Evolutionary conservation across 2,329 filamentous ascomycete genomes (phyloP), one percentile per base, ranked within the genome.

Genomic region (Claviceps sp.): DNA sequence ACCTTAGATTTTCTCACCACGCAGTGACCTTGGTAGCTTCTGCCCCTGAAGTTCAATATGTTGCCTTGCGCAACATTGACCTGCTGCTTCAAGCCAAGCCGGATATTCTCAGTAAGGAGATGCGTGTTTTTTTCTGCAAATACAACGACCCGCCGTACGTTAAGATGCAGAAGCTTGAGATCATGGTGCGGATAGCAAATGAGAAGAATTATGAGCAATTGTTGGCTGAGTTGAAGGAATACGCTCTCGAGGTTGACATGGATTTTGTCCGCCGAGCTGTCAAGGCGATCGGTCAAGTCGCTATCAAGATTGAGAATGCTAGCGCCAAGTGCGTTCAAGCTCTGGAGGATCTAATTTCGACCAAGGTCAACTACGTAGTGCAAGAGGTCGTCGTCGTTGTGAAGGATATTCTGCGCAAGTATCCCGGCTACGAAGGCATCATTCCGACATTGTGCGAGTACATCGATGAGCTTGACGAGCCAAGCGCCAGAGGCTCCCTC

Each of bases 91-190:
- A 98, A 68, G 93, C 94, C 60, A 91, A 96, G 67, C 89, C 93
- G 11, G 90, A 95, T 59, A 96, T 98, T 52, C 77, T 98, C 9
- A 95, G 88, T 75, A 97, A 97, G 68, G 93, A 98, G 68, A 82
- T 98, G 62, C 82, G 93, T 45, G 93, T 98, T 8, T 98, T 98
- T 73, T 98, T 98, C 73, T 98, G 93, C 83, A 98, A 98, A 71
- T 98, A 98, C 73, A 97, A 97, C 65, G 93, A 98, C 60, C 91
- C 93, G 1, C 89, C 89, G 22, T 98, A 98, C 66, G 83, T 98
- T 61, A 98, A 98, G 69, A 82, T 98, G 54, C 86, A 95, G 65
- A 98, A 98, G 66, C 79, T 98, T 48, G 93, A 98, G 66, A 97
- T 97, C 56, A 97, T 98, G 93, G 91, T 98, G 47, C 84, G 93